A percentile compares a stretch with the other conserved stretches of the same genome.
Evolutionary conservation across 106 monocot species (phyloP).

Genomic region (Cymbidium sinense): DNA sequence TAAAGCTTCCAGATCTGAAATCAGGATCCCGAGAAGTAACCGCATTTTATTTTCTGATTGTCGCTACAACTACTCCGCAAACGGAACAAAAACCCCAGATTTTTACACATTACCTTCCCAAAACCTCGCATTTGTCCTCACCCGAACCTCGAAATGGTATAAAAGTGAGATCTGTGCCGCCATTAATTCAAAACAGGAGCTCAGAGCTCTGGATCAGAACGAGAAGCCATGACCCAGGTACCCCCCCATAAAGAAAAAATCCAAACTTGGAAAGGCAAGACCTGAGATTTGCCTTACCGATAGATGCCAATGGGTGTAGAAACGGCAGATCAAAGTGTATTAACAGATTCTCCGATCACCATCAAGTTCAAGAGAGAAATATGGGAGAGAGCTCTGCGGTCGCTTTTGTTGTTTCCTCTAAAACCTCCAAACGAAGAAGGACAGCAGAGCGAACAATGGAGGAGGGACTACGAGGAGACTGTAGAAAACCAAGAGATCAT

Average conservation of each 20-base stretch:
- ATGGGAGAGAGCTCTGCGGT: neutral
- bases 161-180: neutral
- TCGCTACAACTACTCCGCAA: neutral
- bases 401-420: neutral
- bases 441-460: conserved; percentile 7
- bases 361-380: neutral
- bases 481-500: neutral
- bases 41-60: neutral
- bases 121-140: neutral
- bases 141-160: neutral
- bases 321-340: neutral
- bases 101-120: neutral
- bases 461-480: neutral
- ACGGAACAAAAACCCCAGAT: neutral
- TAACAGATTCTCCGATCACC: neutral
- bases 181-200: neutral
- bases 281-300: neutral
- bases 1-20: conserved; percentile 3
- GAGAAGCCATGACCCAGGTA: neutral
- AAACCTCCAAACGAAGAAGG: conserved; percentile 13
- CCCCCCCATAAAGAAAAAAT: neutral
- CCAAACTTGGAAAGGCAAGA: neutral
- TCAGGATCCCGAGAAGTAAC: neutral
- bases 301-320: neutral
- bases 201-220: neutral